Evolutionary conservation across 805 yeast genomes (phyloP).

Genomic region (Yarrowia yakushimensis): DNA sequence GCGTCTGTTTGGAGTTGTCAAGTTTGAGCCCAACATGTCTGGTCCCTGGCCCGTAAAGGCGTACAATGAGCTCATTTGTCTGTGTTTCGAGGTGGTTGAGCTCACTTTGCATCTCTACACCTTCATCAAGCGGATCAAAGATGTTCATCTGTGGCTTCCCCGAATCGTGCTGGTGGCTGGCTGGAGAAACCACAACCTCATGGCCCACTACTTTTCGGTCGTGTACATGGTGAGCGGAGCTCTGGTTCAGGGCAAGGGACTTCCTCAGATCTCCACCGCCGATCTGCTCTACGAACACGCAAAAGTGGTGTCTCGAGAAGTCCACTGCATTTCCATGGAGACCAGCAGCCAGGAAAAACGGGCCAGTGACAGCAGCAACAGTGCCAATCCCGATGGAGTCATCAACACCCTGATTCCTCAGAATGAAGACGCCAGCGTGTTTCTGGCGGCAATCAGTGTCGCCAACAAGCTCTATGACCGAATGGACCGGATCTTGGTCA

Average conservation of each 20-base stretch:
- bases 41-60: slow-evolving; percentile 38
- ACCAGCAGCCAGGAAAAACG: not conserved
- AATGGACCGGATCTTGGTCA: slow-evolving; percentile 35
- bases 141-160: slow-evolving; percentile 31
- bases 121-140: slow-evolving; percentile 33
- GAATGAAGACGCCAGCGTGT: slow-evolving; percentile 32
- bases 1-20: not conserved
- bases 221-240: slow-evolving; percentile 37
- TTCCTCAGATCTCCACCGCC: not conserved
- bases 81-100: slow-evolving; percentile 27
- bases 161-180: slow-evolving; percentile 33
- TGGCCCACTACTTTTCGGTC: slow-evolving; percentile 35
- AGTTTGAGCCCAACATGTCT: slow-evolving; percentile 37
- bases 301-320: not conserved
- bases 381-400: not conserved
- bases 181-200: slow-evolving; percentile 35
- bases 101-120: slow-evolving; percentile 33
- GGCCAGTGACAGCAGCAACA: slow-evolving; percentile 5
- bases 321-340: not conserved
- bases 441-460: slow-evolving; percentile 32
- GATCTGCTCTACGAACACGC: not conserved
- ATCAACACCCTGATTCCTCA: slow-evolving; percentile 32
- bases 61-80: slow-evolving; percentile 32
- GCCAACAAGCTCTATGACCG: slow-evolving; percentile 36
- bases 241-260: slow-evolving; percentile 28